Evolutionary conservation across 2,329 filamentous ascomycete genomes (phyloP), one percentile per base, ranked within the genome.

Genomic region (Scedosporium minutisporum): DNA sequence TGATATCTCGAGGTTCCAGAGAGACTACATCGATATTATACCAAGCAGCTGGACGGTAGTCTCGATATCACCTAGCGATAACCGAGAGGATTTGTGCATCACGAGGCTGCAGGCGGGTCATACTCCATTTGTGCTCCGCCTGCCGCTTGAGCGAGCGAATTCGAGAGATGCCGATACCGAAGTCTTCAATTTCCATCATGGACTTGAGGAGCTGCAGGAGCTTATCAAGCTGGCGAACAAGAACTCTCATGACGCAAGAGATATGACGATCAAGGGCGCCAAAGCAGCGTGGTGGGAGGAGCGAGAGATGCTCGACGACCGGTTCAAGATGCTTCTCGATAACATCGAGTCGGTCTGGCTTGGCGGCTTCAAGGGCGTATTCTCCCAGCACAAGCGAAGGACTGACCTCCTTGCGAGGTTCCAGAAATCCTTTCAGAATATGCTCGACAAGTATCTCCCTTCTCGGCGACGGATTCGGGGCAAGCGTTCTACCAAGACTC

Each of bases 311-410:
- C 80, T 99, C 16, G 95, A 99, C 70, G 76, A 77, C 38, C 86
- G 91, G 9, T 80, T 99, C 25, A 87, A 85, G 65, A 87, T 90
- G 60, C 82, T 99, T 9, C 80, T 99, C 1, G 80, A 87, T 62
- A 96, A 91, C 64, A 89, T 99, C 46, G 93, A 99, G 73, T 88
- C 90, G 65, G 87, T 95, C 23, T 99, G 95, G 95, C 84, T 99
- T 4, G 93, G 93, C 58, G 95, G 95, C 0, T 99, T 99, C 80
- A 88, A 87, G 63, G 93, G 93, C 16, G 88, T 99, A n/a, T 93
- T 99, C 70, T 93, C 91, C 1, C 88, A 90, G 62, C 84, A 89
- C 61, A 74, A 79, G 58, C 81, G 82, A 44, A 81, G 88, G 21
- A 77, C 83, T 1, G 81, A 87, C 27, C 77, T 90, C 10, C 76